phyloP scores from a whole-genome alignment of 306 rosid species.

The Notholithocarpus densiflorus region DNA sequence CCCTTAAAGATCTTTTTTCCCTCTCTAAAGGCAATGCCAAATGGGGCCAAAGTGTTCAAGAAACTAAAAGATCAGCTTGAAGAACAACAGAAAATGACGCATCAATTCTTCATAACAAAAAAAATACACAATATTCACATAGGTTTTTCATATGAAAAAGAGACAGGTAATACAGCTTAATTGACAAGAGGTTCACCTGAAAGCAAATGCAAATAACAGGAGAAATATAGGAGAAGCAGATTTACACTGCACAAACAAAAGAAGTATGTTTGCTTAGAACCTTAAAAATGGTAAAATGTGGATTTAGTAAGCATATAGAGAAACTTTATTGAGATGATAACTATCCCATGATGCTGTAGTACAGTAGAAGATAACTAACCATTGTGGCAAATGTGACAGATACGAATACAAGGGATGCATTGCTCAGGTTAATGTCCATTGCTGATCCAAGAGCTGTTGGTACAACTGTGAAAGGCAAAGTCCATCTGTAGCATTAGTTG shows the following conservation, averaged over 20 bases:
- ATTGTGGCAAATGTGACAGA: slow-evolving; percentile 99
- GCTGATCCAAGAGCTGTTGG: slow-evolving; percentile 98
- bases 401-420: slow-evolving; percentile 90
- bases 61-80: not conserved
- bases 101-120: not conserved
- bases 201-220: slow-evolving; percentile 93
- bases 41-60: not conserved
- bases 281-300: not conserved
- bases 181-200: slow-evolving; percentile 56
- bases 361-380: slow-evolving; percentile 55
- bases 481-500: slow-evolving; percentile 99
- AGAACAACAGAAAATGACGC: not conserved
- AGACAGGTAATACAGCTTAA: slow-evolving; percentile 11
- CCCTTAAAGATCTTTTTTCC: too few species aligned
- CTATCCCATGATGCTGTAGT: slow-evolving; percentile 10
- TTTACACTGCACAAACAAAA: slow-evolving; percentile 77
- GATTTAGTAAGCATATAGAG: slow-evolving; percentile 10
- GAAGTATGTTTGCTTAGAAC: slow-evolving; percentile 15
- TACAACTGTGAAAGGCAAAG: slow-evolving; percentile 99
- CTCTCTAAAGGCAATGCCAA: too few species aligned
- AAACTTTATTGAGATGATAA: slow-evolving; percentile 10
- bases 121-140: not conserved
- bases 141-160: slow-evolving; percentile 1
- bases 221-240: slow-evolving; percentile 99
- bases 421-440: slow-evolving; percentile 93